A percentile compares a stretch with the other conserved stretches of the same genome.
Evolutionary conservation across 495 filamentous ascomycete genomes (phyloP).

Genomic region (Letharia lupina): DNA sequence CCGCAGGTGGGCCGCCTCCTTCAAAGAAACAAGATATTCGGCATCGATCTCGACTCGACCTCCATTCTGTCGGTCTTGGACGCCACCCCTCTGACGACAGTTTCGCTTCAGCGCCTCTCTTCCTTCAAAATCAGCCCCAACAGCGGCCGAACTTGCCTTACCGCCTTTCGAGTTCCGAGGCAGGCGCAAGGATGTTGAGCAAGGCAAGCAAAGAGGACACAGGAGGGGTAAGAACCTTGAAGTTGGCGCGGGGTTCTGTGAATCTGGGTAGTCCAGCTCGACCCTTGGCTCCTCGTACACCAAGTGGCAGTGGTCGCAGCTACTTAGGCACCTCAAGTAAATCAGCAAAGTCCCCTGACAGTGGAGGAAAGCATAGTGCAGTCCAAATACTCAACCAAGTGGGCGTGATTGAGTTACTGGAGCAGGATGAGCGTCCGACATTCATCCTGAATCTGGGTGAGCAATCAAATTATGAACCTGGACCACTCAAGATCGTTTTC

Average conservation of each 20-base stretch:
- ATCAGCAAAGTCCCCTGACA: conserved; percentile 12
- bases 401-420: conserved; percentile 55
- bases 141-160: conserved; percentile 41
- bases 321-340: conserved; percentile 11
- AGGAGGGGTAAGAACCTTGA: conserved; percentile 51
- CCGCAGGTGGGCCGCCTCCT: conserved; percentile 18
- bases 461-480: conserved; percentile 41
- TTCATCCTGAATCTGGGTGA: conserved; percentile 59
- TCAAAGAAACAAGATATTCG: conserved; percentile 22
- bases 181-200: conserved; percentile 50
- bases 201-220: conserved; percentile 41
- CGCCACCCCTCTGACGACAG: conserved; percentile 5
- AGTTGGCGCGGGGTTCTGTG: conserved; percentile 52
- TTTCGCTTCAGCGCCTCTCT: conserved; percentile 44
- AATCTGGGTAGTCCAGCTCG: conserved; percentile 40
- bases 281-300: conserved; percentile 19
- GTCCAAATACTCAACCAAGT: conserved; percentile 42
- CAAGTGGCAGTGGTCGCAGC: conserved; percentile 18
- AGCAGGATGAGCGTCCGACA: conserved; percentile 58
- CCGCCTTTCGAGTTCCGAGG: conserved; percentile 47
- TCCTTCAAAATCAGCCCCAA: conserved; percentile 47
- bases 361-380: background rate
- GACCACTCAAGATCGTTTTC: conserved; percentile 47
- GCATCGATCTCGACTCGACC: conserved; percentile 15
- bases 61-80: conserved; percentile 14